Conservation (phyloP, 768 basidiomycete genomes). For the Amyloporia xantha region DNA sequence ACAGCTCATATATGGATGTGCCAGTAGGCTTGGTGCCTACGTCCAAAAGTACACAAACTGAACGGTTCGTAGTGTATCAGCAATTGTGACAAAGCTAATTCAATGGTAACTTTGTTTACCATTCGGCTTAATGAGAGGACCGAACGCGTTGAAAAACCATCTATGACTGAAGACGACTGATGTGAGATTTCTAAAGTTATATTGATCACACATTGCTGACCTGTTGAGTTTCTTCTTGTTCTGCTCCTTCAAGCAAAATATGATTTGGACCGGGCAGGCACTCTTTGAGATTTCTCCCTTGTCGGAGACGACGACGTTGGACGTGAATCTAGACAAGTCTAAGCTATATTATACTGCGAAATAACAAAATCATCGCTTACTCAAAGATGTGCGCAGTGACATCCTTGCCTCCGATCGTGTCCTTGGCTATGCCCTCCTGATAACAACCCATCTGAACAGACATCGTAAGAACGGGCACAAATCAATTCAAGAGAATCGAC, state of each 20-base stretch:
- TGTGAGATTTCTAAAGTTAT: neutral
- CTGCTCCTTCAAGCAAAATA: slow-evolving; percentile 92
- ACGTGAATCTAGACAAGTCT: slow-evolving; percentile 51
- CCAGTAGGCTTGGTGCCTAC: slow-evolving; percentile 95
- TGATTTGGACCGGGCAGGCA: slow-evolving; percentile 75
- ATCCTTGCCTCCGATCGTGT: slow-evolving; percentile 82
- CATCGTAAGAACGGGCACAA: neutral
- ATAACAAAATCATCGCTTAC: slow-evolving; percentile 39
- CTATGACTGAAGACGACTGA: slow-evolving; percentile 48
- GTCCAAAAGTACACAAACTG: slow-evolving; percentile 87
- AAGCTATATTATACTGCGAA: too few species aligned
- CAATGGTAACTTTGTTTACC: slow-evolving; percentile 32
- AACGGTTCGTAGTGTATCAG: too few species aligned
- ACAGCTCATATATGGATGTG: slow-evolving; percentile 92
- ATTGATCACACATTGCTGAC: neutral
- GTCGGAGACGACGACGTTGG: slow-evolving; percentile 71
- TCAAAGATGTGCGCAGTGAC: slow-evolving; percentile 94
- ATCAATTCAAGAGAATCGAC: slow-evolving; percentile 2
- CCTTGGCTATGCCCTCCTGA: slow-evolving; percentile 87
- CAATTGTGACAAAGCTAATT: neutral
- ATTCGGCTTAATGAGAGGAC: slow-evolving; percentile 80
- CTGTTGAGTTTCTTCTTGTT: slow-evolving; percentile 96
- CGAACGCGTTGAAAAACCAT: slow-evolving; percentile 97
- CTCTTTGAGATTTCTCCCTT: slow-evolving; percentile 72
- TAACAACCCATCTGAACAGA: slow-evolving; percentile 71